Percentiles rank a stretch among this genome's conserved stretches.
These are phyloP conservation scores for Durio zibethinus DNA, from an alignment of 345 rosid species.

Conservation along the genomic window DNA sequence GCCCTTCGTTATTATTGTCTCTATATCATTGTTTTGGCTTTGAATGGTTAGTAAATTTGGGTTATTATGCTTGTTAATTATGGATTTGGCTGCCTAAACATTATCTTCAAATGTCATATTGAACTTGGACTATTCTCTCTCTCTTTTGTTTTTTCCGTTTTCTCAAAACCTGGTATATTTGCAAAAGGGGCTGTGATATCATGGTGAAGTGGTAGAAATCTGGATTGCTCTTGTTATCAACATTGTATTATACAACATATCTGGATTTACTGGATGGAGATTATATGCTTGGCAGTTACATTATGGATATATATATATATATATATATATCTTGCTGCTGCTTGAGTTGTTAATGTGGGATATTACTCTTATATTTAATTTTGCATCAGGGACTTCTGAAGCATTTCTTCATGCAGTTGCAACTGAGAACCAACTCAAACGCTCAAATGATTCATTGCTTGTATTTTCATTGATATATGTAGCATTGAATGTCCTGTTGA, in stretches of 20 bases:
- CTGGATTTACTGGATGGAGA: background rate
- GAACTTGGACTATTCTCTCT: background rate
- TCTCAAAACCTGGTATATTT: background rate
- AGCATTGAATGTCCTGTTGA: constrained; percentile 54
- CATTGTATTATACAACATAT: background rate
- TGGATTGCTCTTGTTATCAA: background rate
- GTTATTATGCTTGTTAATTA: background rate
- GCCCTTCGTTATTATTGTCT: constrained; percentile 82
- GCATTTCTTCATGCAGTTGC: constrained; percentile 94
- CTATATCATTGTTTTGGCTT: constrained; percentile 72
- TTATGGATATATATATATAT: too few relatives aligned
- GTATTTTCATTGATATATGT: constrained; percentile 66
- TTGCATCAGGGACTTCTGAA: constrained; percentile 83
- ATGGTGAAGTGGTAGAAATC: background rate
- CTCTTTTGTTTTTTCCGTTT: background rate
- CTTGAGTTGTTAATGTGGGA: background rate
- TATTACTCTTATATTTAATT: constrained; percentile 14
- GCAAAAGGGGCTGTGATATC: background rate
- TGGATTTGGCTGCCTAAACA: background rate
- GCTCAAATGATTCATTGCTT: constrained; percentile 72
- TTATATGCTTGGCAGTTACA: background rate
- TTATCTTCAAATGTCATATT: background rate
- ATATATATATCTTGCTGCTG: background rate
- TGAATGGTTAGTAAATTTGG: constrained; percentile 58
- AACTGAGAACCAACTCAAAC: constrained; percentile 67